phyloP scores from a whole-genome alignment of 768 basidiomycete genomes.

The Daedaleopsis nitida region DNA sequence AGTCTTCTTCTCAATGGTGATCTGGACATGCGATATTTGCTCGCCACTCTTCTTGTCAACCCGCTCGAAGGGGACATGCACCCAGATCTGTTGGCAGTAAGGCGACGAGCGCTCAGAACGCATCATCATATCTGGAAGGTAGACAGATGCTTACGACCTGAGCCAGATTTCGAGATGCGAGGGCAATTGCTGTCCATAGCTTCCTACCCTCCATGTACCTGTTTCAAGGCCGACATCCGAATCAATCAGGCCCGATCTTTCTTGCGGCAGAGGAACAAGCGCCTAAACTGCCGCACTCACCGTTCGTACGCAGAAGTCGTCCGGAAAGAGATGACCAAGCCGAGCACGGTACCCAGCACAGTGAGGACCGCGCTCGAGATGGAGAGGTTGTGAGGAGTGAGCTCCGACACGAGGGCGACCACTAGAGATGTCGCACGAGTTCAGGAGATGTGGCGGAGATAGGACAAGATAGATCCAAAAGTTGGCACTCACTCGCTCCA shows the following conservation, averaged over 20 bases:
- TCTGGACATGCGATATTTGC: constrained; percentile 40
- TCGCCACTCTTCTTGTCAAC: constrained; percentile 33
- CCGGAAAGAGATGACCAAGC: constrained; percentile 71
- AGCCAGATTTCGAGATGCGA: constrained; percentile 59
- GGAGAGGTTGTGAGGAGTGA: constrained; percentile 49
- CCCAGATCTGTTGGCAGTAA: constrained; percentile 46
- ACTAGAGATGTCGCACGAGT: constrained; percentile 37
- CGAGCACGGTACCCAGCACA: constrained; percentile 74
- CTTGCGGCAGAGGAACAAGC: not conserved
- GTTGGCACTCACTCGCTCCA: constrained; percentile 53
- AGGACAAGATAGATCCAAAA: constrained; percentile 28
- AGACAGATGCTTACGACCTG: constrained; percentile 47
- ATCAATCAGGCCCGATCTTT: not conserved
- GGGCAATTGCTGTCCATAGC: constrained; percentile 65
- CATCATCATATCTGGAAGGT: not conserved
- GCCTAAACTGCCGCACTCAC: no score
- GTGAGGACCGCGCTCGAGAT: constrained; percentile 60
- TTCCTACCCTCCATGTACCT: constrained; percentile 73
- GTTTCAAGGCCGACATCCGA: not conserved
- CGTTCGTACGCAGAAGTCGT: constrained; percentile 73
- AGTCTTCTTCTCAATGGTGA: no score
- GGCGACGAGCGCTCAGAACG: not conserved
- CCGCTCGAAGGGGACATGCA: constrained; percentile 53
- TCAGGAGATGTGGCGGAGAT: constrained; percentile 1
- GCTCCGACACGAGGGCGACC: constrained; percentile 55